phyloP scores from a whole-genome alignment of 2,329 filamentous ascomycete species.

The Harringtonia lauricola region DNA sequence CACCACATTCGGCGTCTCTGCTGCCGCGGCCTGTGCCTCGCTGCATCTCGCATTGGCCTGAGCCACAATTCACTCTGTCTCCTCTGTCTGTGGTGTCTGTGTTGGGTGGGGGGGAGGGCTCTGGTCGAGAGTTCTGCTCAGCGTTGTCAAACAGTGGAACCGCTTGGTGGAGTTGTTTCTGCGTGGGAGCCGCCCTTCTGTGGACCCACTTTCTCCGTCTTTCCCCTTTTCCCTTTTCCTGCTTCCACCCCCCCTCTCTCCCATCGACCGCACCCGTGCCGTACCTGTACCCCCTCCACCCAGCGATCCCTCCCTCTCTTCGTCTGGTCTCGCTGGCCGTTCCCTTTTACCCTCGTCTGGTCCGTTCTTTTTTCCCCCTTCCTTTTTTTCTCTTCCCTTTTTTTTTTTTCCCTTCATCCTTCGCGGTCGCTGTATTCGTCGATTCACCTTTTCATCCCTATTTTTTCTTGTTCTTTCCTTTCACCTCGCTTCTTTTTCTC shows the following conservation, averaged over 20 bases:
- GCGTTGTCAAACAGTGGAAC: no score
- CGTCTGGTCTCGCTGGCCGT: constrained; percentile 4
- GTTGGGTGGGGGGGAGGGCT: no score
- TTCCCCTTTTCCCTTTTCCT: constrained; percentile 6
- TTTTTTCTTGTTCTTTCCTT: constrained; percentile 23
- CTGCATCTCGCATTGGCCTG: no score
- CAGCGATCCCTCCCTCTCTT: constrained; percentile 3
- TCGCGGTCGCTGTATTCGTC: constrained; percentile 19
- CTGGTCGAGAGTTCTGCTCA: no score
- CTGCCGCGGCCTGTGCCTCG: no score
- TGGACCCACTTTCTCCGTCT: constrained; percentile 11
- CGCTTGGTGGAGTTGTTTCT: background rate
- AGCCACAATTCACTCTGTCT: no score
- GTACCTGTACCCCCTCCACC: background rate
- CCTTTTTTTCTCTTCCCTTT: constrained; percentile 19
- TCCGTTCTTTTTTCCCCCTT: constrained; percentile 14
- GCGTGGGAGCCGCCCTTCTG: constrained; percentile 7
- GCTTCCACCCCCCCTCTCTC: constrained; percentile 2
- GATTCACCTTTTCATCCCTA: constrained; percentile 2
- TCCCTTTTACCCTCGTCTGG: constrained; percentile 5
- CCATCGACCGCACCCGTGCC: constrained; percentile 6
- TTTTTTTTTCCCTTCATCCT: constrained; percentile 8
- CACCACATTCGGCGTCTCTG: no score
- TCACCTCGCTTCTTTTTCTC: constrained; percentile 19
- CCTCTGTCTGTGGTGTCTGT: no score